A percentile compares a stretch with the other conserved stretches of the same genome.
Evolutionary conservation across 2,329 filamentous ascomycete genomes (phyloP).

Genomic region (Eutypella sp.): DNA sequence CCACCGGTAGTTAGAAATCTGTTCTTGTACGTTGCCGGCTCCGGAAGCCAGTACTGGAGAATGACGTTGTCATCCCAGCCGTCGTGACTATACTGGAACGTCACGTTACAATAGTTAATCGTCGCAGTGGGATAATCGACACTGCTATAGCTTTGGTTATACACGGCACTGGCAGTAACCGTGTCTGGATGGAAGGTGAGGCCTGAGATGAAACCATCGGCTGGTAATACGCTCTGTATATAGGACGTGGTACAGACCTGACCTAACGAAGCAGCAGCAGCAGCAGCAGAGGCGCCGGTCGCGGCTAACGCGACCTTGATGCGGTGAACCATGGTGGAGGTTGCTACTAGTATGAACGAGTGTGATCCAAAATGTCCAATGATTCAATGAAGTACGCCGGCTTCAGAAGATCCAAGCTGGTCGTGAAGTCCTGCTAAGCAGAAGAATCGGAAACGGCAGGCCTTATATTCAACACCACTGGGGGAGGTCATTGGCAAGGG

Average conservation of each 20-base stretch:
- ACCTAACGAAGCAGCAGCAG: neutral
- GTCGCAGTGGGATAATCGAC: constrained; percentile 20
- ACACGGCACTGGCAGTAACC: constrained; percentile 34
- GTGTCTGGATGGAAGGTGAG: constrained; percentile 6
- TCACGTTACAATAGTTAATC: constrained; percentile 31
- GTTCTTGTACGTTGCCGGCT: constrained; percentile 34
- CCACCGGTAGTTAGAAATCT: constrained; percentile 41
- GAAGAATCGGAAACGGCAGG: too few relatives aligned
- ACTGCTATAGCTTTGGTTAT: constrained; percentile 24
- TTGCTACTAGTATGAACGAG: too few relatives aligned
- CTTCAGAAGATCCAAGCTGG: too few relatives aligned
- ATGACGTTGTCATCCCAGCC: constrained; percentile 27
- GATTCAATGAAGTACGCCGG: too few relatives aligned
- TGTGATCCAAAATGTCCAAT: too few relatives aligned
- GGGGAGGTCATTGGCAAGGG: too few relatives aligned
- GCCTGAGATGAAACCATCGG: neutral
- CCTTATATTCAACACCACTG: too few relatives aligned
- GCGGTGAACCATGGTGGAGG: neutral
- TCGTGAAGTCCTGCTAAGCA: too few relatives aligned
- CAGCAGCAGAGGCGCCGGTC: neutral
- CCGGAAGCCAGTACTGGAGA: constrained; percentile 30
- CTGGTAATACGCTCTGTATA: neutral
- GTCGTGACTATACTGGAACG: constrained; percentile 30
- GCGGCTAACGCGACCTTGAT: neutral
- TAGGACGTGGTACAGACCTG: neutral